Conservation (phyloP, 805 yeast species). For the Teunomyces panamensis region DNA sequence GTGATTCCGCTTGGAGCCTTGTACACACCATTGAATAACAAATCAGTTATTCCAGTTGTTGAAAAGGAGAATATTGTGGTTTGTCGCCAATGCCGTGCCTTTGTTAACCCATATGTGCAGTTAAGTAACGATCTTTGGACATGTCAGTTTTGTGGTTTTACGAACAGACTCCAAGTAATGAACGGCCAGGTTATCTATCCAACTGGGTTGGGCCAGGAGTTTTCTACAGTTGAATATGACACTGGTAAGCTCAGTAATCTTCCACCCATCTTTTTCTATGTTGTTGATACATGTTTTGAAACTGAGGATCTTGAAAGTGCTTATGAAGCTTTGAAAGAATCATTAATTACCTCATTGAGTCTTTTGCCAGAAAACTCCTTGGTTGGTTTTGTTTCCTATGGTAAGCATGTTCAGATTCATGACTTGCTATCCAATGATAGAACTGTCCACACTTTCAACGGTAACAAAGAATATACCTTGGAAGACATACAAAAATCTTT, state of each 20-base stretch:
- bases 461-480: constrained; percentile 47
- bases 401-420: constrained; percentile 57
- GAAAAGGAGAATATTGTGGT: constrained; percentile 40
- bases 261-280: constrained; percentile 50
- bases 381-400: constrained; percentile 58
- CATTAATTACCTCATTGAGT: constrained; percentile 41
- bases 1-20: constrained; percentile 56
- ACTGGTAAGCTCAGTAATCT: constrained; percentile 36
- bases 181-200: constrained; percentile 23
- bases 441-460: constrained; percentile 47
- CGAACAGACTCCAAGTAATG: constrained; percentile 35
- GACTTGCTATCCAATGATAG: constrained; percentile 39
- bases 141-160: constrained; percentile 54
- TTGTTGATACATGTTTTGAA: constrained; percentile 56
- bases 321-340: constrained; percentile 46
- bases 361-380: constrained; percentile 54
- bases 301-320: constrained; percentile 46
- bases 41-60: constrained; percentile 36
- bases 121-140: constrained; percentile 44
- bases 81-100: constrained; percentile 55
- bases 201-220: constrained; percentile 34
- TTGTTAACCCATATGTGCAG: constrained; percentile 51
- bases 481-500: constrained; percentile 46
- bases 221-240: constrained; percentile 53
- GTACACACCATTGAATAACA: constrained; percentile 57